Evolutionary conservation across 176 grass and related monocot species (phyloP).

Genomic region (Tillandsia leiboldiana): DNA sequence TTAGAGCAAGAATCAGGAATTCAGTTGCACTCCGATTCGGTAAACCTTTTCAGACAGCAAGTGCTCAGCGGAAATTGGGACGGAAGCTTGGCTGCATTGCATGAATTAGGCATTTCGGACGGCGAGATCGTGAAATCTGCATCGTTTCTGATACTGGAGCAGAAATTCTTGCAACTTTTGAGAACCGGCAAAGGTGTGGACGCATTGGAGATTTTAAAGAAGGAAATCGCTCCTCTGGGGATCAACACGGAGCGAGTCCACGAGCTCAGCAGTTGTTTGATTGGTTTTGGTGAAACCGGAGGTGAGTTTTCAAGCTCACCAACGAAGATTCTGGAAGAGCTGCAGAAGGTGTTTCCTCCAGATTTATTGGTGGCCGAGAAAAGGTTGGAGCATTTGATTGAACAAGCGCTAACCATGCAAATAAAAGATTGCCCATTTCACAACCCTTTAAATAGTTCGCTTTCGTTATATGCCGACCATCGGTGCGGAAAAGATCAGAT

Average conservation of each 20-base stretch:
- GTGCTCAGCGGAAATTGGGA: slow-evolving; percentile 73
- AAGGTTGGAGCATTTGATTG: slow-evolving; percentile 74
- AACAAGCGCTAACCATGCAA: slow-evolving; percentile 74
- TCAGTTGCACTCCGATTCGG: slow-evolving; percentile 48
- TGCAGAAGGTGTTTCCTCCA: slow-evolving; percentile 71
- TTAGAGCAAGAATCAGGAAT: slow-evolving; percentile 95
- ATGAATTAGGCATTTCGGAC: slow-evolving; percentile 62
- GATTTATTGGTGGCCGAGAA: slow-evolving; percentile 74
- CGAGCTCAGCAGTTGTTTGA: slow-evolving; percentile 50
- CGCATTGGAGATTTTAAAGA: slow-evolving; percentile 59
- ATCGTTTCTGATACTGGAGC: slow-evolving; percentile 73
- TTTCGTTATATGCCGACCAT: slow-evolving; percentile 80
- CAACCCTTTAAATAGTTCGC: slow-evolving; percentile 38
- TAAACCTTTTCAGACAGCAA: slow-evolving; percentile 67
- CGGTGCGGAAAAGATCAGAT: slow-evolving; percentile 76
- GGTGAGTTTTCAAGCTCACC: slow-evolving; percentile 38
- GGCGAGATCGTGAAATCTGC: slow-evolving; percentile 50
- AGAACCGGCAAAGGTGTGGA: slow-evolving; percentile 48
- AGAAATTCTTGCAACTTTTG: slow-evolving; percentile 82
- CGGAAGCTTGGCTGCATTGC: slow-evolving; percentile 54
- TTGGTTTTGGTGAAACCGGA: slow-evolving; percentile 40
- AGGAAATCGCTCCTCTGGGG: slow-evolving; percentile 67
- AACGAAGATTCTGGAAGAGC: slow-evolving; percentile 65
- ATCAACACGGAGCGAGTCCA: slow-evolving; percentile 62
- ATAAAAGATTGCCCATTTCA: slow-evolving; percentile 76